Percentiles rank a stretch among this genome's conserved stretches.
These are phyloP conservation scores for Massarina eburnea DNA, from an alignment of 2,329 filamentous ascomycete species.

Conservation along the genomic window DNA sequence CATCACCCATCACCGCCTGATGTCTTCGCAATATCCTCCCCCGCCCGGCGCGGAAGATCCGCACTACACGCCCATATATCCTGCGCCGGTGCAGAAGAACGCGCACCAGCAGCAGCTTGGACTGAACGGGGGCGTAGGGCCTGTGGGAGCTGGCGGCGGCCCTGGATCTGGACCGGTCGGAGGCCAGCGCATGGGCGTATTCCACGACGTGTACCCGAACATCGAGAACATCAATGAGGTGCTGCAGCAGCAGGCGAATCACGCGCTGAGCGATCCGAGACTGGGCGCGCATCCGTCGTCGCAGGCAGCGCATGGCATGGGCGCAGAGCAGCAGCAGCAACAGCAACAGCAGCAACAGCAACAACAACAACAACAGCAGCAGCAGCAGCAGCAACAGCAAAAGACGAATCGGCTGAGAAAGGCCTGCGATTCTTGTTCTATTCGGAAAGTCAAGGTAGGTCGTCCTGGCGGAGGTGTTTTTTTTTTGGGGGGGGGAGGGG, in stretches of 20 bases:
- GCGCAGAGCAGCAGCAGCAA: slow-evolving; percentile 11
- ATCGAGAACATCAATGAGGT: slow-evolving; percentile 41
- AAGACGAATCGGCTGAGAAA: slow-evolving; percentile 44
- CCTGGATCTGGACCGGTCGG: slow-evolving; percentile 7
- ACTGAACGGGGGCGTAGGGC: neutral
- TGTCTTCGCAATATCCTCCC: slow-evolving; percentile 27
- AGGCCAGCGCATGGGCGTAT: slow-evolving; percentile 22
- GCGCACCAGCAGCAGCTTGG: slow-evolving; percentile 10
- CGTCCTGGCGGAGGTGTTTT: neutral
- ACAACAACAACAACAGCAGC: slow-evolving; percentile 36
- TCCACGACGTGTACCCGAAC: slow-evolving; percentile 35
- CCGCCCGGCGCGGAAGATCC: slow-evolving; percentile 28
- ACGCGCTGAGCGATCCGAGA: slow-evolving; percentile 33
- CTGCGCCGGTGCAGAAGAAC: slow-evolving; percentile 14
- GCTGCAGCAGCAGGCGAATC: slow-evolving; percentile 41
- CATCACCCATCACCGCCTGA: slow-evolving; percentile 2
- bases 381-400: slow-evolving; percentile 23
- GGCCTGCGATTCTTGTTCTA: slow-evolving; percentile 47
- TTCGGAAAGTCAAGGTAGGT: slow-evolving; percentile 44
- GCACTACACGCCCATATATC: slow-evolving; percentile 39
- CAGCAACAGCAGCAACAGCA: slow-evolving; percentile 16
- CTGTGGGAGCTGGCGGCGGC: neutral
- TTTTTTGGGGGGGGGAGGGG: neutral
- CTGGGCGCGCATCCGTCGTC: slow-evolving; percentile 13
- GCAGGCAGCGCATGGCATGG: slow-evolving; percentile 8